Evolutionary conservation across 2,329 filamentous ascomycete species (phyloP).

Genomic region (Penicillium oxalicum): DNA sequence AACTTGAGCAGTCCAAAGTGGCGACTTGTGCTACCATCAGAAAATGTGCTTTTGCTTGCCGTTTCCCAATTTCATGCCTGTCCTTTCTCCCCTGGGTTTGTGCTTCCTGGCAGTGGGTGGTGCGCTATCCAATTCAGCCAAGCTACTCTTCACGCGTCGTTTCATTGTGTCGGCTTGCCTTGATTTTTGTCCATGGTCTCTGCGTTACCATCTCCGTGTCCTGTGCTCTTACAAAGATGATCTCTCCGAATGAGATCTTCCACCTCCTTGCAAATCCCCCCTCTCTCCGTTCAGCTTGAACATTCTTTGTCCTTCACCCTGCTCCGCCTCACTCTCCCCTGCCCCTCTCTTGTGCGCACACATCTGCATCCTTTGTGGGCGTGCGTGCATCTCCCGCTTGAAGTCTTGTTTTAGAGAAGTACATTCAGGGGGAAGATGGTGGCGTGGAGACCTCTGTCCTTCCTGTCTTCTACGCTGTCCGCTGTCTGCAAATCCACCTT

Average conservation of each 20-base stretch:
- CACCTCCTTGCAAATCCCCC: too few species aligned
- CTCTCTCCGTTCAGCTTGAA: too few species aligned
- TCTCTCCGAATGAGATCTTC: too few species aligned
- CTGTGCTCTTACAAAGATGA: too few species aligned
- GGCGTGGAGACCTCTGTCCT: constrained; percentile 24
- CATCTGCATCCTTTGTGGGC: constrained; percentile 8
- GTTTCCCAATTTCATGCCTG: not conserved
- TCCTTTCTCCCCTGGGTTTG: constrained; percentile 20
- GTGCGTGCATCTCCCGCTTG: constrained; percentile 7
- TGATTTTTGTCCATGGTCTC: constrained; percentile 12
- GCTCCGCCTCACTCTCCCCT: constrained; percentile 8
- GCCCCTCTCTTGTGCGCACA: not conserved
- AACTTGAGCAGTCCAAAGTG: too few species aligned
- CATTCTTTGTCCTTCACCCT: constrained; percentile 2
- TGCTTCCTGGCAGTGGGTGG: constrained; percentile 27
- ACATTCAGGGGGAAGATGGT: constrained; percentile 25
- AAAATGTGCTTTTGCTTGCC: not conserved
- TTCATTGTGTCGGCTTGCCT: constrained; percentile 16
- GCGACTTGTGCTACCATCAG: too few species aligned
- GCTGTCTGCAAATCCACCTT: not conserved
- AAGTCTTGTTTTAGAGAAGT: constrained; percentile 7
- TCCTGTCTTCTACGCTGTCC: constrained; percentile 1
- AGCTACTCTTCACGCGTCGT: constrained; percentile 17
- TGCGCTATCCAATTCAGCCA: constrained; percentile 21
- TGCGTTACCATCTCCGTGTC: constrained; percentile 7